Conservation (phyloP, 2,329 filamentous ascomycete genomes). For the Colletotrichum sp. region DNA sequence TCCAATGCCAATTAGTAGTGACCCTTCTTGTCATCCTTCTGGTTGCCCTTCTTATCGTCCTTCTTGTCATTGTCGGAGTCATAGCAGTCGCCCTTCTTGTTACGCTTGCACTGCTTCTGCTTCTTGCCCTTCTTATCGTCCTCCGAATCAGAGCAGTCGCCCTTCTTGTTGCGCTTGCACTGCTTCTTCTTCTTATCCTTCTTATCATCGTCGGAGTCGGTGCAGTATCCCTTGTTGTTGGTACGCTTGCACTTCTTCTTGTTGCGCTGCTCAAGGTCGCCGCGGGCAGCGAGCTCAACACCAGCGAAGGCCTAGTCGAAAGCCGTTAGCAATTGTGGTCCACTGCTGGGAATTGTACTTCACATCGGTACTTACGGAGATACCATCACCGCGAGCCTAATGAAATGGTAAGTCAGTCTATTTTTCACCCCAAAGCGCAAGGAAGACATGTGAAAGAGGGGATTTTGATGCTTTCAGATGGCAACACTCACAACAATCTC, state of each 20-base stretch:
- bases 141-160: constrained; percentile 5
- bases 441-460: not conserved
- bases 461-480: too few species aligned
- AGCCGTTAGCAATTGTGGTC: not conserved
- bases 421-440: too few species aligned
- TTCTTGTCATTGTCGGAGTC: not conserved
- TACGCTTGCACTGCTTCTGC: constrained; percentile 5
- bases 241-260: constrained; percentile 11
- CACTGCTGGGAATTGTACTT: not conserved
- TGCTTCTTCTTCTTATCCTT: constrained; percentile 1
- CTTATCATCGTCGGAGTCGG: not conserved
- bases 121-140: not conserved
- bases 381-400: not conserved
- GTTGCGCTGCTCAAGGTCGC: constrained; percentile 7
- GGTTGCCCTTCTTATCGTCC: not conserved
- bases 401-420: not conserved
- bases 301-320: not conserved
- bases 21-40: not conserved
- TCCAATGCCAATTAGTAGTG: not conserved
- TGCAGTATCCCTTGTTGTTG: constrained; percentile 1
- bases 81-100: constrained; percentile 6
- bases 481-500: not conserved
- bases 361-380: not conserved
- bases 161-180: constrained; percentile 18
- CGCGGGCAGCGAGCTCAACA: not conserved